Evolutionary conservation across 768 basidiomycete genomes (phyloP).

Genomic region (Xanthoconium stramineum): DNA sequence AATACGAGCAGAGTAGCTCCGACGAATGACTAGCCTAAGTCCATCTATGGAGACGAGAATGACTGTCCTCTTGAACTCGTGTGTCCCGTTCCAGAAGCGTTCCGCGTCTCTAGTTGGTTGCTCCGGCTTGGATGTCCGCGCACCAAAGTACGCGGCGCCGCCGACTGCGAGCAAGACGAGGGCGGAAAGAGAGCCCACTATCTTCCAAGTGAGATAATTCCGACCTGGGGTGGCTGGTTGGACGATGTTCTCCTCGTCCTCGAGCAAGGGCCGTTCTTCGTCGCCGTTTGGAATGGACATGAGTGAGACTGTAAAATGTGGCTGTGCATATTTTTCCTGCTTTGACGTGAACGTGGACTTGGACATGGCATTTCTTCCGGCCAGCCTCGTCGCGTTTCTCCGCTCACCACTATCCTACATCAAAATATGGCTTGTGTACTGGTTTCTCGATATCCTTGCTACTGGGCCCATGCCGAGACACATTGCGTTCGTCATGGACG

Average conservation of each 20-base stretch:
- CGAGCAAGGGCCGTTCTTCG: slow-evolving; percentile 28
- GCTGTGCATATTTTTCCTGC: slow-evolving; percentile 15
- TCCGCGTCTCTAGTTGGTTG: slow-evolving; percentile 9
- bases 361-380: not conserved
- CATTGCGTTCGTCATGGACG: slow-evolving; percentile 97
- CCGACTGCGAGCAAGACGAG: slow-evolving; percentile 16
- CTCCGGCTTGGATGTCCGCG: not conserved
- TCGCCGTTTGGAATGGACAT: slow-evolving; percentile 8
- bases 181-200: slow-evolving; percentile 8
- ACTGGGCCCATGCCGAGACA: slow-evolving; percentile 86
- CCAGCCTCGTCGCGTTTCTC: slow-evolving; percentile 8
- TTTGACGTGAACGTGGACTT: not conserved
- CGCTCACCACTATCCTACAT: slow-evolving; percentile 13
- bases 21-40: slow-evolving; percentile 48
- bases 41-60: slow-evolving; percentile 88
- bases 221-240: not conserved
- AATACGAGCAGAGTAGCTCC: not conserved
- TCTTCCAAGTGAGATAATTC: slow-evolving; percentile 5
- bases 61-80: slow-evolving; percentile 76
- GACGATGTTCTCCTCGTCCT: slow-evolving; percentile 7
- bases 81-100: slow-evolving; percentile 75
- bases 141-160: slow-evolving; percentile 9
- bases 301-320: slow-evolving; percentile 9
- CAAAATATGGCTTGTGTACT: slow-evolving; percentile 29
- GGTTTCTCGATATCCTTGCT: slow-evolving; percentile 64